Percentiles rank a stretch among this genome's conserved stretches.
Evolutionary conservation across 2,329 filamentous ascomycete genomes (phyloP).

Genomic region (Ambrosiella xylebori): DNA sequence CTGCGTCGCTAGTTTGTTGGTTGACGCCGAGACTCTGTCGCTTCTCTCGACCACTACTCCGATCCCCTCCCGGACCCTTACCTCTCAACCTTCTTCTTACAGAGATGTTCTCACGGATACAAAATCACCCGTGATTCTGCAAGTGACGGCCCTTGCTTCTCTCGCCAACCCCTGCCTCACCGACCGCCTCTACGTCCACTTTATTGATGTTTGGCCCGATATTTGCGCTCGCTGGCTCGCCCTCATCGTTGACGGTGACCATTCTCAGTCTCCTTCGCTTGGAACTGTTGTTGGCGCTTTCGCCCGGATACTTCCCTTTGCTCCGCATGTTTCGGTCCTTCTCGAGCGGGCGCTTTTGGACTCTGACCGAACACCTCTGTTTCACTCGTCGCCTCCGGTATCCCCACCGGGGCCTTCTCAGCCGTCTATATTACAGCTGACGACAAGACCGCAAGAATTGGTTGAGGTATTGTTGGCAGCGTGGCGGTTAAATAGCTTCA

Average conservation of each 20-base stretch:
- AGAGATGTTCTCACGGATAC: conserved; percentile 28
- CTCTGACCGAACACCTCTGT: background rate
- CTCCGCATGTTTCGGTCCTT: conserved; percentile 61
- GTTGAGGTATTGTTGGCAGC: conserved; percentile 42
- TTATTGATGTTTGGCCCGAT: conserved; percentile 62
- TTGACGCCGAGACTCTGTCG: conserved; percentile 12
- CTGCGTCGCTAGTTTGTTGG: conserved; percentile 12
- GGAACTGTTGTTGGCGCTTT: conserved; percentile 46
- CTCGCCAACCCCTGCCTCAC: conserved; percentile 49
- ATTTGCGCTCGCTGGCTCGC: conserved; percentile 62
- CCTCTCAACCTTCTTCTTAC: conserved; percentile 24
- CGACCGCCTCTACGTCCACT: conserved; percentile 55
- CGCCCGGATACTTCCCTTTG: conserved; percentile 64
- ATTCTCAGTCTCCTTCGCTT: conserved; percentile 16
- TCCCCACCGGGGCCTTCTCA: background rate
- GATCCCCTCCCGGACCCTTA: conserved; percentile 9
- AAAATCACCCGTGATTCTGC: conserved; percentile 48
- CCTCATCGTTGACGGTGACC: conserved; percentile 20
- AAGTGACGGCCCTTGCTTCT: conserved; percentile 51
- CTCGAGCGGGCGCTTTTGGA: conserved; percentile 27
- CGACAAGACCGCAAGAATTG: conserved; percentile 15
- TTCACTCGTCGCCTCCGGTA: background rate
- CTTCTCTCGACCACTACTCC: conserved; percentile 31
- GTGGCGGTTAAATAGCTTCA: conserved; percentile 65
- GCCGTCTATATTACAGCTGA: conserved; percentile 8